Evolutionary conservation across 2,329 filamentous ascomycete genomes (phyloP), one percentile per base, ranked within the genome.

Genomic region (Paraphaeosphaeria sporulosa): DNA sequence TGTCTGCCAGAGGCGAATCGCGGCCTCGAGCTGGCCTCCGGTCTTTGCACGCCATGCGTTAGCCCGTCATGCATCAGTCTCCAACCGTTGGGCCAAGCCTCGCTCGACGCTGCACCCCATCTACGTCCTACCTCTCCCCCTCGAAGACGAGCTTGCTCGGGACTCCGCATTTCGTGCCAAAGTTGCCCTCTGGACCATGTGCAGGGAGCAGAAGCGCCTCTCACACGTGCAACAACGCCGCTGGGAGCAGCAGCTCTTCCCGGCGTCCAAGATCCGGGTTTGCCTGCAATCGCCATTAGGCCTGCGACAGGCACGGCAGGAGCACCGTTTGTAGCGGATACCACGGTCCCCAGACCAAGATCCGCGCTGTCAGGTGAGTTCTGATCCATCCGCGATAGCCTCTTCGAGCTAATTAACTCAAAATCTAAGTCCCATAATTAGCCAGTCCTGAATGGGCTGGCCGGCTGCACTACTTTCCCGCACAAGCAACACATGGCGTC

Each of bases 351-450:
- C 30, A 59, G 60, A 55, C 51, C 52, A 67, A 64, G 69, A 67
- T 72, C 57, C 69, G 64, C 70, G 65, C 61, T 64, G 69, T 77
- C 74, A 77, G 74, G 72, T 76, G 74, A 76, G 68, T 63, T 63
- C 56, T 44, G 25, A 6, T 27, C 50, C 25, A 50, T 30, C 42
- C 42, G 40, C 57, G 56, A 62, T 71, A 55, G 34, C 32, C 71
- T 72, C 73, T 64, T 63, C 67, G 71, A 73, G 64, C 60, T 75
- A 76, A 76, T 77, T 77, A 71, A 55, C 64, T 60, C 6, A 15
- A 34, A 38, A 50, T 38, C 34, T 73, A 75, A 59, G 62, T 63
- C 65, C 65, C 69, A 68, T 76, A 77, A 77, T 77, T 77, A 75
- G 70, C 57, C 30, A 23, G 17, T 19, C 9, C 17, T 36, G 55